Evolutionary conservation across 805 yeast genomes (phyloP), one percentile per base, ranked within the genome.

Genomic region (Zygotorulaspora florentina): DNA sequence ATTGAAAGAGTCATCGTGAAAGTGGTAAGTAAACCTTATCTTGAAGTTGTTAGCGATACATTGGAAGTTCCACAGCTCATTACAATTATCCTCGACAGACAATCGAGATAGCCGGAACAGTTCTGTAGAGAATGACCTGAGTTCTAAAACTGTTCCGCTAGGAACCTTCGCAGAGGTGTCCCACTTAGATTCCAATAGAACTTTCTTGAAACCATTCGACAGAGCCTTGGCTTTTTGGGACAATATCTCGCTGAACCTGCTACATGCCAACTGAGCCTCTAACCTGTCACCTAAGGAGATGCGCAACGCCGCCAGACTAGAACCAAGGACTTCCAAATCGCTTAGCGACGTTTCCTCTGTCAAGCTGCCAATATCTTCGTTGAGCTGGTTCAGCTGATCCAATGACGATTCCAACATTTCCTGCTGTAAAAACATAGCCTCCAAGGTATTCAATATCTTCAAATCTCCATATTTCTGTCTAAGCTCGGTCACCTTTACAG

Each of bases 11-110:
- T 67, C 46, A 4, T 66, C 59, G 45, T 72, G 71, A 62, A 80
- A 80, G 56, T 80, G 85, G 59, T 72, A 80, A 33, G 75, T 68
- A 57, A 80, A 80, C 41, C 83, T 68, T 6, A 69, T 57, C 12
- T 64, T 58, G 49, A 79, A 71, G 31, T 77, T 77, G 23, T 69
- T 63, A 1, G 80, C 61, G 8, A 79, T 56, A 0, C 68, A 54
- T 29, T 72, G 73, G 16, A 78, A 62, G 1, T 77, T 81, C 81
- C 82, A 77, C 23, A 45, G 10, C 2, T 38, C 18, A 5, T 31
- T 29, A 17, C 20, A 16, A 1, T 18, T 25, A 1, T 37, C 42
- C 8, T 46, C 20, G 6, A 36, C 39, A 31, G 47, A 46, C n/a
- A 54, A 38, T 25, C 41, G 49, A 2, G 59, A 43, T 36, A 62